Evolutionary conservation across 2,329 filamentous ascomycete genomes (phyloP).

Genomic region (Microcyclosporella mali): DNA sequence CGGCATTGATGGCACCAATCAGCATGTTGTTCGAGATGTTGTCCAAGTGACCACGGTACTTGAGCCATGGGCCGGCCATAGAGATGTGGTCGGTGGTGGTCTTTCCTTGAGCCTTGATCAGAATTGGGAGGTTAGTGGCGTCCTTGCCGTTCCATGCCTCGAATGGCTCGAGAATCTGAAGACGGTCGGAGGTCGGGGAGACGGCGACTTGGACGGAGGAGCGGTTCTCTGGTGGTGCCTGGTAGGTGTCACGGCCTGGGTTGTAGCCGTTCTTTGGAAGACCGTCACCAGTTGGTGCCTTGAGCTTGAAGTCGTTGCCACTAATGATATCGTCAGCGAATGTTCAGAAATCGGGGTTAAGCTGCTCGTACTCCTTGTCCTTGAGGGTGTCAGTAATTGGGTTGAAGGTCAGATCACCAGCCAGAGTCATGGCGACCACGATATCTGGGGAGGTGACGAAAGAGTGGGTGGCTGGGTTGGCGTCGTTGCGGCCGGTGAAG

Average conservation of each 20-base stretch:
- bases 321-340: too few species aligned
- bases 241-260: slow-evolving; percentile 47
- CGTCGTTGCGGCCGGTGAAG: slow-evolving; percentile 97
- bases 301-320: slow-evolving; percentile 90
- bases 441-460: slow-evolving; percentile 89
- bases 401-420: slow-evolving; percentile 86
- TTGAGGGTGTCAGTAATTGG: slow-evolving; percentile 85
- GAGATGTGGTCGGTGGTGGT: slow-evolving; percentile 19
- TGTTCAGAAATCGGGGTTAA: too few species aligned
- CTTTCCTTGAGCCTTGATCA: slow-evolving; percentile 94
- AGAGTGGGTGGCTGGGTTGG: slow-evolving; percentile 88
- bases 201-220: slow-evolving; percentile 69
- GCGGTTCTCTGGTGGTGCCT: slow-evolving; percentile 82
- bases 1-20: slow-evolving; percentile 92
- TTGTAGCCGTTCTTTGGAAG: slow-evolving; percentile 81
- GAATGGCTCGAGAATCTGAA: slow-evolving; percentile 87
- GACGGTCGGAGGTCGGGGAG: slow-evolving; percentile 82
- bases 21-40: slow-evolving; percentile 99
- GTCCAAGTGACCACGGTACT: slow-evolving; percentile 97
- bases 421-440: slow-evolving; percentile 78
- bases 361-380: slow-evolving; percentile 61
- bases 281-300: slow-evolving; percentile 70
- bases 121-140: slow-evolving; percentile 71
- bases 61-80: slow-evolving; percentile 90
- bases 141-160: slow-evolving; percentile 79